Conservation (phyloP, 2,329 filamentous ascomycete species). For the Aschersonia sp. region DNA sequence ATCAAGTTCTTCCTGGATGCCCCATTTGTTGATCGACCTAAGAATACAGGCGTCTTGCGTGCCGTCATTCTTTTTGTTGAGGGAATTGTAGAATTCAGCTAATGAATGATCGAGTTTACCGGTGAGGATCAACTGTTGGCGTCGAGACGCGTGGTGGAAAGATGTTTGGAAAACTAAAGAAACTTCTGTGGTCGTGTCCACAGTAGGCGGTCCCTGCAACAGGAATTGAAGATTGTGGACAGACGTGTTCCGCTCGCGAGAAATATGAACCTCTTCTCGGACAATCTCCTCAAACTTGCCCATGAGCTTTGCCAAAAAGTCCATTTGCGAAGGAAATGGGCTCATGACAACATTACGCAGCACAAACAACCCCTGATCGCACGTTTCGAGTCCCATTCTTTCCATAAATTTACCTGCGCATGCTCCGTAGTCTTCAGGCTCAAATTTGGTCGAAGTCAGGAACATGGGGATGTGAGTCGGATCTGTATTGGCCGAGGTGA, state of each 20-base stretch:
- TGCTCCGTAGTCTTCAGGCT: constrained; percentile 21
- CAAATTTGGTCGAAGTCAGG: constrained; percentile 29
- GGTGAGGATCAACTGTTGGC: constrained; percentile 21
- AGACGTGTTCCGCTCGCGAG: constrained; percentile 19
- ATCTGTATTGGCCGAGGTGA: constrained; percentile 23
- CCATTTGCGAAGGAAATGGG: constrained; percentile 23
- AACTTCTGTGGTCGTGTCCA: constrained; percentile 3
- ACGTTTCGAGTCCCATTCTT: constrained; percentile 19
- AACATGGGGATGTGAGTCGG: constrained; percentile 25
- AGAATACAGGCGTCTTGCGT: not conserved
- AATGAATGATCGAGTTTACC: constrained; percentile 5
- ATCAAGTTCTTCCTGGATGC: not conserved
- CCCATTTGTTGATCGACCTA: not conserved
- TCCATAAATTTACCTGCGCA: constrained; percentile 26
- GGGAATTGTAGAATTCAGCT: constrained; percentile 8
- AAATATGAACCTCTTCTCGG: constrained; percentile 13
- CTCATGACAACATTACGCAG: constrained; percentile 33
- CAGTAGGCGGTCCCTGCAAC: constrained; percentile 18
- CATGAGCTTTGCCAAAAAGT: constrained; percentile 23
- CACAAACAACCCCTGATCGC: constrained; percentile 24
- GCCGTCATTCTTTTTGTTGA: not conserved
- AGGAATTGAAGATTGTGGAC: constrained; percentile 20
- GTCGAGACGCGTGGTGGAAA: constrained; percentile 25
- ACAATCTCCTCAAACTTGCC: constrained; percentile 16
- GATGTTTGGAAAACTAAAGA: constrained; percentile 21